Base-by-base conservation (phyloP, 176 grass and related monocot species). In the Zea luxurians region DNA sequence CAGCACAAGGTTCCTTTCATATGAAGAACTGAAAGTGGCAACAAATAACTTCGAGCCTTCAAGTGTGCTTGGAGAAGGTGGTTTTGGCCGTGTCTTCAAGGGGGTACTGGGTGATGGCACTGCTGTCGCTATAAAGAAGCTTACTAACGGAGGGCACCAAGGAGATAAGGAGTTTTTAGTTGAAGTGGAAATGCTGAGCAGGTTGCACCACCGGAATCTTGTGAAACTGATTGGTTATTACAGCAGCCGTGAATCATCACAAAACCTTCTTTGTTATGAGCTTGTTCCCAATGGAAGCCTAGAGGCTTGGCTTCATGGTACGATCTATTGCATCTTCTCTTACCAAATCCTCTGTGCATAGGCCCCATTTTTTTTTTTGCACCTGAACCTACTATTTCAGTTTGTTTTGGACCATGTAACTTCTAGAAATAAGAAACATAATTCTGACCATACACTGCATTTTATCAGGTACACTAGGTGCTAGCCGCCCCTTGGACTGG, bases 111-210 rank as follows among this genome's bases (percentile, higher is more conserved):
- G 81, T 67, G 96, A 99, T 66, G 90, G 96, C n/a, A 93, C 90
- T 45, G 88, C 96, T 82, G 96, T 99, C 41, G 96, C 96, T 66
- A 96, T 99, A 74, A 99, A 99, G 86, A 95, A 92, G 71, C 96
- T 99, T 77, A 93, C 90, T 13, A 74, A 1, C 62, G 96, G 96
- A 37, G 92, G 96, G 49, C 96, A 99, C 59, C 96, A 99, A 81
- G 96, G 96, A 80, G 92, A 93, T 79, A 99, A 96, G 64, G 96
- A 99, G 68, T 99, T 96, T 69, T 60, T 99, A 48, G 96, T 99
- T 84, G 96, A 99, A 86, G 96, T 99, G 78, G 92, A 99, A 83
- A 99, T 99, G 96, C 80, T 99, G 74, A 99, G 96, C 90, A 92
- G 92, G 68, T 85, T 99, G 75, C 96, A 99, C 73, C 96, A 99